phyloP scores from a whole-genome alignment of 78 protist species.

The Chrysochromulina parva region DNA sequence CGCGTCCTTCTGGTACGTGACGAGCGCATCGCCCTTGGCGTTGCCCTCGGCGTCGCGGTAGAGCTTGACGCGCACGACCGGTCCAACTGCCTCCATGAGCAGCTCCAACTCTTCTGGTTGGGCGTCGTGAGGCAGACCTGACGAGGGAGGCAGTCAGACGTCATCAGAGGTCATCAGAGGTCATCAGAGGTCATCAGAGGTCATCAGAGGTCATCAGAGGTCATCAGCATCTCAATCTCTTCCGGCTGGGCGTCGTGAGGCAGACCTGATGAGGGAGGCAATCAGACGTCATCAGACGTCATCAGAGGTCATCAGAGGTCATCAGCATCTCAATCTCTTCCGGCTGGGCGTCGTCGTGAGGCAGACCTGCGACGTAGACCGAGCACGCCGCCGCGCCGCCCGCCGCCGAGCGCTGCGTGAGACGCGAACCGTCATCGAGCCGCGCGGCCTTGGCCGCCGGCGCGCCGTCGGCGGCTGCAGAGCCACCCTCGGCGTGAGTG shows the following conservation, averaged over 20 bases:
- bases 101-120: not conserved
- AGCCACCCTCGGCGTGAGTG: not conserved
- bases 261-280: too few relatives aligned
- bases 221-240: not conserved
- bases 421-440: not conserved
- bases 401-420: too few relatives aligned
- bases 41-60: not conserved
- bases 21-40: not conserved
- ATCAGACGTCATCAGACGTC: too few relatives aligned
- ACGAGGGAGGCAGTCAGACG: too few relatives aligned
- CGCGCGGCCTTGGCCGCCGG: not conserved
- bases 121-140: not conserved
- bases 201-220: too few relatives aligned
- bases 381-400: not conserved
- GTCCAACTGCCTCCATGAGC: not conserved
- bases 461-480: not conserved
- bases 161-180: too few relatives aligned
- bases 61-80: not conserved
- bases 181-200: too few relatives aligned
- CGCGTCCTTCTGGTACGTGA: not conserved
- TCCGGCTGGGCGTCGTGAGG: not conserved
- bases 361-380: not conserved
- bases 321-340: not conserved
- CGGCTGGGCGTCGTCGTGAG: not conserved
- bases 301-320: too few relatives aligned